A percentile compares a stretch with the other conserved stretches of the same genome.
Conservation (phyloP, 129 eudicot species). For the Erigeron canadensis region DNA sequence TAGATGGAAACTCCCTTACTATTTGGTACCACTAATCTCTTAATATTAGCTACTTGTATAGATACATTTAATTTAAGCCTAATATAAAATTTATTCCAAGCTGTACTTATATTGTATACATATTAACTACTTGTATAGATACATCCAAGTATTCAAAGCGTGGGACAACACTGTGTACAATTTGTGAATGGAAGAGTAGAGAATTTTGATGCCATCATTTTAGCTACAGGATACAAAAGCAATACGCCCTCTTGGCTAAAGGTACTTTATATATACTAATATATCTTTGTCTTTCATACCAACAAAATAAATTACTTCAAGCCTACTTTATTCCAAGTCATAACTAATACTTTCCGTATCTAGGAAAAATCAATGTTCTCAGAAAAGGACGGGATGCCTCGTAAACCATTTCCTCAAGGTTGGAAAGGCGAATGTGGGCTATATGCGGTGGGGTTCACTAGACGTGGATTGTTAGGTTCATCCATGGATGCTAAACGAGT, state of each 20-base stretch:
- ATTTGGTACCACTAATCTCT: too few relatives aligned
- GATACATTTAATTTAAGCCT: too few relatives aligned
- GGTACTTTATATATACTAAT: too few relatives aligned
- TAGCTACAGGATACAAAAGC: slow-evolving; percentile 98
- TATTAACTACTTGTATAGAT: slow-evolving; percentile 44
- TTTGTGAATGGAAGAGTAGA: slow-evolving; percentile 70
- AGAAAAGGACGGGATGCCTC: slow-evolving; percentile 88
- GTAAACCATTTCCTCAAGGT: slow-evolving; percentile 84
- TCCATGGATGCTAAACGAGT: slow-evolving; percentile 86
- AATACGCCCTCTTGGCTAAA: slow-evolving; percentile 97
- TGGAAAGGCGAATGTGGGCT: slow-evolving; percentile 94
- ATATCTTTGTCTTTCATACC: slow-evolving; percentile 7
- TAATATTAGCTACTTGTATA: too few relatives aligned
- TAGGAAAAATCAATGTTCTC: slow-evolving; percentile 89
- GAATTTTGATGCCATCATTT: slow-evolving; percentile 82
- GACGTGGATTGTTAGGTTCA: slow-evolving; percentile 95
- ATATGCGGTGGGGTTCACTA: slow-evolving; percentile 92
- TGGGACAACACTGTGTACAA: slow-evolving; percentile 54
- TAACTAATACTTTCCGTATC: not conserved
- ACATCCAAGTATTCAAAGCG: slow-evolving; percentile 53
- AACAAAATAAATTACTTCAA: not conserved
- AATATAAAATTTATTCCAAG: not conserved
- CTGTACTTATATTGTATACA: not conserved
- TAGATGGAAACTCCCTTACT: too few relatives aligned
- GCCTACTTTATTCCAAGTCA: not conserved